Conservation (phyloP, 106 monocot genomes). For the Allium fistulosum region DNA sequence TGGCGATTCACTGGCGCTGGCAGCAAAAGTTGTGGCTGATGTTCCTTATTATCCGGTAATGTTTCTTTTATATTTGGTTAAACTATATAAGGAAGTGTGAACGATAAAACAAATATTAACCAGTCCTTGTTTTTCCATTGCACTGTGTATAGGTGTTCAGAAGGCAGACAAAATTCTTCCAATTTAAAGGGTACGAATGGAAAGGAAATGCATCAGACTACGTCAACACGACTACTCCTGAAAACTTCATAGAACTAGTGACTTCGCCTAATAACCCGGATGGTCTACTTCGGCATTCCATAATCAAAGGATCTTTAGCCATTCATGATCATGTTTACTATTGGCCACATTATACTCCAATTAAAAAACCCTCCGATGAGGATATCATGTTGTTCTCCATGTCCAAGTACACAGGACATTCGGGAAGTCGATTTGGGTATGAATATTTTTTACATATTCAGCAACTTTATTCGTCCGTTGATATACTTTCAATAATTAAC, state of each 20-base stretch:
- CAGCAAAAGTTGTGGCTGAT: constrained; percentile 51
- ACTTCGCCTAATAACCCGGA: constrained; percentile 16
- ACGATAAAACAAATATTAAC: neutral
- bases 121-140: no score
- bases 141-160: constrained; percentile 29
- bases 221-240: constrained; percentile 11
- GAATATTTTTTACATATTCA: no score
- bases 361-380: constrained; percentile 48
- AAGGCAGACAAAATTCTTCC: constrained; percentile 42
- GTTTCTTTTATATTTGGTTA: neutral
- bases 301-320: constrained; percentile 35
- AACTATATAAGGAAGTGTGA: neutral
- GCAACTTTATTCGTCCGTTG: no score
- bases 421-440: constrained; percentile 24
- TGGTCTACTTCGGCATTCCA: constrained; percentile 16
- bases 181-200: constrained; percentile 42
- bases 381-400: constrained; percentile 44
- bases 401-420: no score
- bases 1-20: constrained; percentile 1
- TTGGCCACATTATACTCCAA: constrained; percentile 74
- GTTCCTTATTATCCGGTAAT: constrained; percentile 49
- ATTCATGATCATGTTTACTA: constrained; percentile 70
- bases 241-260: constrained; percentile 62
- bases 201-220: constrained; percentile 31
- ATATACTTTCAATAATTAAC: neutral